A percentile compares a stretch with the other conserved stretches of the same genome.
phyloP scores from a whole-genome alignment of 2,329 filamentous ascomycete species.

The Scytalidium sp. region DNA sequence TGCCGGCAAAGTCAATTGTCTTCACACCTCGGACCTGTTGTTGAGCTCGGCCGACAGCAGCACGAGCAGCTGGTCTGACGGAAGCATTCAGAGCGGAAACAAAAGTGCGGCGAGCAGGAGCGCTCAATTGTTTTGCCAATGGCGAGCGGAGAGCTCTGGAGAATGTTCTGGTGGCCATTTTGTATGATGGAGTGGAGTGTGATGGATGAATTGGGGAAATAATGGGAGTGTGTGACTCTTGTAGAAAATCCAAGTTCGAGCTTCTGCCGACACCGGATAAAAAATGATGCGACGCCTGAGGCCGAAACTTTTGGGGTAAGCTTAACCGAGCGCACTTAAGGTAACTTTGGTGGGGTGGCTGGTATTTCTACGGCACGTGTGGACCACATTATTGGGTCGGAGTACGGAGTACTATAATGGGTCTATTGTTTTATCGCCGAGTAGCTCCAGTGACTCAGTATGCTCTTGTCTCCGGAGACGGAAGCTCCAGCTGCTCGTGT shows the following conservation, averaged over 20 bases:
- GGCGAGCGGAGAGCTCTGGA: slow-evolving; percentile 63
- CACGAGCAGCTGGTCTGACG: slow-evolving; percentile 48
- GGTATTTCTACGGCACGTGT: background rate
- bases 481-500: too few species aligned
- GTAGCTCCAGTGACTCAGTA: too few species aligned
- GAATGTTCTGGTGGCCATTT: slow-evolving; percentile 77
- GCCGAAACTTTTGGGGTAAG: background rate
- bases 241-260: slow-evolving; percentile 1
- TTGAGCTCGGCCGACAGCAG: slow-evolving; percentile 42
- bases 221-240: slow-evolving; percentile 8
- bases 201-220: slow-evolving; percentile 10
- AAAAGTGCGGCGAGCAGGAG: slow-evolving; percentile 60
- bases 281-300: background rate
- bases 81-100: slow-evolving; percentile 56
- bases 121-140: slow-evolving; percentile 61
- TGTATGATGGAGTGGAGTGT: slow-evolving; percentile 28
- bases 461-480: too few species aligned
- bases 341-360: background rate
- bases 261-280: slow-evolving; percentile 2
- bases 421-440: background rate
- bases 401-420: background rate
- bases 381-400: background rate
- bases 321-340: too few species aligned
- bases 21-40: slow-evolving; percentile 79
- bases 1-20: slow-evolving; percentile 97